Conservation (phyloP, 768 basidiomycete species). For the Agrocybe chaxingu region DNA sequence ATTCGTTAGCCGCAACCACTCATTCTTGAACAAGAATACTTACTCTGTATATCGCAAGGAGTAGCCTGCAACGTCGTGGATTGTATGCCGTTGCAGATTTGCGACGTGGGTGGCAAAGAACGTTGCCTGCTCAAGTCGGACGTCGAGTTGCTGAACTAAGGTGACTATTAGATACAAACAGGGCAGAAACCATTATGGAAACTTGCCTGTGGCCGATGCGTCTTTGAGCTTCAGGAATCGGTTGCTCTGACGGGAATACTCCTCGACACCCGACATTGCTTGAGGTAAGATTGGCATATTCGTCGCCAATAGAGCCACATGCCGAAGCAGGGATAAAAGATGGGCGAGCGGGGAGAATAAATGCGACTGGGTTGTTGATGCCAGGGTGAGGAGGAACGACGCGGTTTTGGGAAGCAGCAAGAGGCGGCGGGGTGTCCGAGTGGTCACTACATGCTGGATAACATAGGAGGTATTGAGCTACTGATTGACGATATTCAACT, state of each 20-base stretch:
- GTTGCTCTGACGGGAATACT: background rate
- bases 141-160: slow-evolving; percentile 59
- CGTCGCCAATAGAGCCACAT: slow-evolving; percentile 18
- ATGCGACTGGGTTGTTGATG: slow-evolving; percentile 14
- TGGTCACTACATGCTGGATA: slow-evolving; percentile 21
- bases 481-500: background rate
- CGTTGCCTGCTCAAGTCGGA: slow-evolving; percentile 47
- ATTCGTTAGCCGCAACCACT: background rate
- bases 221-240: slow-evolving; percentile 31
- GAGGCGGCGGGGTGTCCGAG: slow-evolving; percentile 13
- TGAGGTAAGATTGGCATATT: slow-evolving; percentile 15
- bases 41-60: slow-evolving; percentile 71
- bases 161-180: background rate
- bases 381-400: slow-evolving; percentile 21
- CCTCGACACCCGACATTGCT: slow-evolving; percentile 4
- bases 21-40: slow-evolving; percentile 9
- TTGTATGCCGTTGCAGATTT: slow-evolving; percentile 32
- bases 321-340: slow-evolving; percentile 14
- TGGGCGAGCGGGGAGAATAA: slow-evolving; percentile 1
- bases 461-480: slow-evolving; percentile 45
- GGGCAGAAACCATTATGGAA: background rate
- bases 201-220: slow-evolving; percentile 38
- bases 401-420: slow-evolving; percentile 23
- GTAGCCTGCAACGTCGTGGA: slow-evolving; percentile 34
- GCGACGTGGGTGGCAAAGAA: slow-evolving; percentile 42